A percentile compares a stretch with the other conserved stretches of the same genome.
Evolutionary conservation across 2,329 filamentous ascomycete genomes (phyloP).

Genomic region (Neocatenulostroma microsporum): DNA sequence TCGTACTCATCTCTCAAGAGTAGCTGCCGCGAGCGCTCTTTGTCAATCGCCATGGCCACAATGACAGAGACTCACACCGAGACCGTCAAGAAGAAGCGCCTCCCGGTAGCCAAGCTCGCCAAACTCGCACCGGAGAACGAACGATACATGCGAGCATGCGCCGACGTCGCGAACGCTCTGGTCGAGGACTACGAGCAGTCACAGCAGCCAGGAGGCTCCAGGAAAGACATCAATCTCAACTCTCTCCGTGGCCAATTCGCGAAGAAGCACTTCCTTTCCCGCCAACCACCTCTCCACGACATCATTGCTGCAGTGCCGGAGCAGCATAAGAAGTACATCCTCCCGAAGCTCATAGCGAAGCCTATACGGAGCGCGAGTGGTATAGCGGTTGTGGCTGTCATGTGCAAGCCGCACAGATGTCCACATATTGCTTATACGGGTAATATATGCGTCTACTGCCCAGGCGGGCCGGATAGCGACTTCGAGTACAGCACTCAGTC

Average conservation of each 20-base stretch:
- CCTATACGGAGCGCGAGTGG: slow-evolving; percentile 92
- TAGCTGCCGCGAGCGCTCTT: not conserved
- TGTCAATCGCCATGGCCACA: slow-evolving; percentile 59
- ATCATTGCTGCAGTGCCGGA: slow-evolving; percentile 99
- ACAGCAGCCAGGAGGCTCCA: slow-evolving; percentile 62
- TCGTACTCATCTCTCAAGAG: too few species aligned
- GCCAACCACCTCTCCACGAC: slow-evolving; percentile 83
- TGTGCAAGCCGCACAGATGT: slow-evolving; percentile 98
- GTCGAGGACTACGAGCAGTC: slow-evolving; percentile 89
- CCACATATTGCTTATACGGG: slow-evolving; percentile 97
- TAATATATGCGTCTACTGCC: slow-evolving; percentile 98
- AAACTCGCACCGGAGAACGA: slow-evolving; percentile 89
- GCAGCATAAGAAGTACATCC: slow-evolving; percentile 98
- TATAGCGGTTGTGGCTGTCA: slow-evolving; percentile 96
- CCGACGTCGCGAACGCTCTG: slow-evolving; percentile 85
- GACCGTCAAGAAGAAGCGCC: slow-evolving; percentile 54
- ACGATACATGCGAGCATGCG: slow-evolving; percentile 85
- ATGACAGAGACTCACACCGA: slow-evolving; percentile 51
- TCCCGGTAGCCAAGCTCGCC: slow-evolving; percentile 30
- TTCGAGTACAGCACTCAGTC: slow-evolving; percentile 99
- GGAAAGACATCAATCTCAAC: slow-evolving; percentile 90
- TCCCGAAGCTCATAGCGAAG: slow-evolving; percentile 93
- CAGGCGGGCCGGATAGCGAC: slow-evolving; percentile 92
- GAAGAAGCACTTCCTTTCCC: slow-evolving; percentile 85
- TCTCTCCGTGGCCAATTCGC: slow-evolving; percentile 75